Evolutionary conservation across 2,329 filamentous ascomycete genomes (phyloP).

Genomic region (Botrytis tulipae): DNA sequence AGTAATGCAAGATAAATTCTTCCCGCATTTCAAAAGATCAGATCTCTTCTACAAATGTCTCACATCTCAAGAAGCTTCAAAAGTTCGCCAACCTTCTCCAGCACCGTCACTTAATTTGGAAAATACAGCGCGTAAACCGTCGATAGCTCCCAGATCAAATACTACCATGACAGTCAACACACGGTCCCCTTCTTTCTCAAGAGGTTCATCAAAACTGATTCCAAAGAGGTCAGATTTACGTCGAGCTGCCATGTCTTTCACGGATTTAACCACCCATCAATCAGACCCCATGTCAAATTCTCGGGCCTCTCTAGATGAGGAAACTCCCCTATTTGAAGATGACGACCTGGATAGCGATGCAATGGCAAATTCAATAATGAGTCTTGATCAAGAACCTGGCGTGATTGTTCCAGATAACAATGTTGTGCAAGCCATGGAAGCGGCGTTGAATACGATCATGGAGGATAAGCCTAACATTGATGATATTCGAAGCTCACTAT

Average conservation of each 20-base stretch:
- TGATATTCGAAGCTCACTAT: conserved; percentile 65
- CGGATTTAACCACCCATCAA: conserved; percentile 52
- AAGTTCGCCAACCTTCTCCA: conserved; percentile 23
- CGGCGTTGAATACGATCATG: conserved; percentile 88
- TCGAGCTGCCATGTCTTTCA: conserved; percentile 58
- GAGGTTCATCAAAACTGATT: conserved; percentile 48
- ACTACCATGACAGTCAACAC: conserved; percentile 40
- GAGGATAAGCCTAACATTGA: conserved; percentile 70
- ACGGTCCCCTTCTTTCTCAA: conserved; percentile 45
- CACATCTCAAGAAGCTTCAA: conserved; percentile 74
- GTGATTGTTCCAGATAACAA: conserved; percentile 64
- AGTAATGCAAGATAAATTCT: conserved; percentile 77
- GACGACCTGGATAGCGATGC: conserved; percentile 73
- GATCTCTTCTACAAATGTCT: conserved; percentile 96
- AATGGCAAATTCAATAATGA: conserved; percentile 70
- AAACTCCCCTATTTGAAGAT: conserved; percentile 71
- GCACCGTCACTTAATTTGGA: conserved; percentile 36
- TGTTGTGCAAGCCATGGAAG: conserved; percentile 89
- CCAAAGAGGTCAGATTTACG: conserved; percentile 52
- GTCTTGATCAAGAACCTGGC: conserved; percentile 70
- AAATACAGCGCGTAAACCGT: conserved; percentile 38
- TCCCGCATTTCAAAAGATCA: conserved; percentile 83
- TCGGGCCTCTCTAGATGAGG: conserved; percentile 71
- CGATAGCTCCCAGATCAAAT: conserved; percentile 27
- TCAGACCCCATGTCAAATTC: conserved; percentile 40